Conservation (phyloP, 805 yeast genomes). For the Jamesozyma gamospora region DNA sequence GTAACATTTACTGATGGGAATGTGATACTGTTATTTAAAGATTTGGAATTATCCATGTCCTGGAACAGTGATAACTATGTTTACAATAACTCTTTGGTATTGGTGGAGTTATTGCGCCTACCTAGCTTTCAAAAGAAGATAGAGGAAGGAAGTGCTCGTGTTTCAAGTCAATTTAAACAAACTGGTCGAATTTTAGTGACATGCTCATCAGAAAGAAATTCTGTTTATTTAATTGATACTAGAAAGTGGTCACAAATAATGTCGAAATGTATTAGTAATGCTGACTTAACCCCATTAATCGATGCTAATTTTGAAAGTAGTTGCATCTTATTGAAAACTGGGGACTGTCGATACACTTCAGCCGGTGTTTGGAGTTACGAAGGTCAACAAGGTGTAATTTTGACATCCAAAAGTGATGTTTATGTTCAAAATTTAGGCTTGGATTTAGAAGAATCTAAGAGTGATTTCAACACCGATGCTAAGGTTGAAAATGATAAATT, state of each 20-base stretch:
- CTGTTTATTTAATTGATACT: conserved; percentile 6
- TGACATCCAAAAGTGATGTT: neutral
- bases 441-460: neutral
- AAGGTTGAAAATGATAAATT: neutral
- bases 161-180: neutral
- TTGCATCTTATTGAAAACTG: neutral
- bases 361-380: conserved; percentile 6
- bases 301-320: conserved; percentile 11
- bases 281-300: conserved; percentile 11
- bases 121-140: no score
- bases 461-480: neutral
- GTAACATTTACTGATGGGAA: conserved; percentile 25
- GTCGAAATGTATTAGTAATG: conserved; percentile 11
- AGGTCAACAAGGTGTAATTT: conserved; percentile 5
- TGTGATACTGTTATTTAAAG: conserved; percentile 24
- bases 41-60: conserved; percentile 29
- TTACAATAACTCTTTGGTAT: conserved; percentile 18
- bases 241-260: conserved; percentile 14
- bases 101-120: conserved; percentile 14
- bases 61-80: conserved; percentile 24
- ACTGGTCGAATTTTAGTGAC: neutral
- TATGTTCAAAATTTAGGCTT: neutral
- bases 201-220: neutral
- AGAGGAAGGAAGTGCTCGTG: neutral
- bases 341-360: neutral